Percentiles rank a stretch among this genome's conserved stretches.
These are phyloP conservation scores for Cudoniella acicularis DNA, from an alignment of 495 filamentous ascomycete species.

Conservation along the genomic window DNA sequence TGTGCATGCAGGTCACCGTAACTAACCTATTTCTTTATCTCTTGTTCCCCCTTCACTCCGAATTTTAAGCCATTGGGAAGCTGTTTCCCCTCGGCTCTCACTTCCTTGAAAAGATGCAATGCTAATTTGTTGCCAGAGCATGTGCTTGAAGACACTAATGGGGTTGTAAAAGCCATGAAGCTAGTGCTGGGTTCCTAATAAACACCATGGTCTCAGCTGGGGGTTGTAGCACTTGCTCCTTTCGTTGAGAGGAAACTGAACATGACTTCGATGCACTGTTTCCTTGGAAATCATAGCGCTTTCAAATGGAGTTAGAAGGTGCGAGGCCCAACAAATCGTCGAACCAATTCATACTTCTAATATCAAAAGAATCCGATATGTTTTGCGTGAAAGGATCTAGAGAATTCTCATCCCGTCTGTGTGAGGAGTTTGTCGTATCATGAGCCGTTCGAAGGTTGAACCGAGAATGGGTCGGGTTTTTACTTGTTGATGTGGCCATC, in stretches of 20 bases:
- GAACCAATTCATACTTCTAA: conserved; percentile 10
- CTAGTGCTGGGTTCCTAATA: conserved; percentile 2
- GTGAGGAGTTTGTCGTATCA: background rate
- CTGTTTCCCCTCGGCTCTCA: too few relatives aligned
- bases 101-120: too few relatives aligned
- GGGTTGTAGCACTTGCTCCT: too few relatives aligned
- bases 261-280: background rate
- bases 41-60: too few relatives aligned
- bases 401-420: background rate
- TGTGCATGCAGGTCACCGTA: conserved; percentile 25
- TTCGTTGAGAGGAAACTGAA: too few relatives aligned
- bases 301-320: conserved; percentile 4
- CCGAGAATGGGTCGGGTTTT: background rate
- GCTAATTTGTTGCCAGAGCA: too few relatives aligned
- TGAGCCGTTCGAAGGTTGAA: background rate
- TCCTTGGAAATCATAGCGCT: background rate
- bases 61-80: too few relatives aligned
- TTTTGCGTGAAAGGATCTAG: conserved; percentile 5
- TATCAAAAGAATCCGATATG: conserved; percentile 6
- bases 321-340: conserved; percentile 9
- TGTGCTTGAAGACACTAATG: conserved; percentile 25
- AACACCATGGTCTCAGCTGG: too few relatives aligned
- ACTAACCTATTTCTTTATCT: too few relatives aligned
- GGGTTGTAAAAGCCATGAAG: conserved; percentile 18
- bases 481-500: background rate